Evolutionary conservation across 2,329 filamentous ascomycete species (phyloP).

Genomic region (Fusarium gaditjirri): DNA sequence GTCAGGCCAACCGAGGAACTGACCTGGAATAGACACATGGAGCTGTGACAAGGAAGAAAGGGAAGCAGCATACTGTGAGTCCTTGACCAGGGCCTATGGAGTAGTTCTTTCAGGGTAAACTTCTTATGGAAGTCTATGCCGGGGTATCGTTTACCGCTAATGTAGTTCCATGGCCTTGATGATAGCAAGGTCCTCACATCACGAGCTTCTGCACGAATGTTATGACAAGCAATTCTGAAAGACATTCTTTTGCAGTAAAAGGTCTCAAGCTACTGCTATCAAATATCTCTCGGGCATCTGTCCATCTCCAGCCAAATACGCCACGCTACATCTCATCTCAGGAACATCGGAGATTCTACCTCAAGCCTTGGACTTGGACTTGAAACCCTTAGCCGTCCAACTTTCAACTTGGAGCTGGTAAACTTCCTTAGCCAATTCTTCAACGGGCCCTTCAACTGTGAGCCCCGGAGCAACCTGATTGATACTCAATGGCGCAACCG

Average conservation of each 20-base stretch:
- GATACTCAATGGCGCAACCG: slow-evolving; percentile 44
- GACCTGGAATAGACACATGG: background rate
- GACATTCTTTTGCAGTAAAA: too few relatives aligned
- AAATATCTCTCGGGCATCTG: accelerated
- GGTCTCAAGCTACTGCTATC: background rate
- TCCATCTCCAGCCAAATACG: background rate
- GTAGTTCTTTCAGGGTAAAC: accelerated
- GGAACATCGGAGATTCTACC: background rate
- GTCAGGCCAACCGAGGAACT: too few relatives aligned
- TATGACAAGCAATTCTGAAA: background rate
- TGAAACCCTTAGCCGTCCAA: slow-evolving; percentile 28
- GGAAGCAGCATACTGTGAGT: too few relatives aligned
- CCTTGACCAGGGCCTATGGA: accelerated
- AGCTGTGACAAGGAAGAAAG: too few relatives aligned
- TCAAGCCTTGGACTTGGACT: slow-evolving; percentile 20
- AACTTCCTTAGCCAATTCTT: slow-evolving; percentile 45
- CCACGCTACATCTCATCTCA: background rate
- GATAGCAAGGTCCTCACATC: too few relatives aligned
- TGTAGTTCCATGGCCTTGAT: background rate
- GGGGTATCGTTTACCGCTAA: background rate
- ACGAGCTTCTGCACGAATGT: background rate
- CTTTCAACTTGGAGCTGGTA: slow-evolving; percentile 44
- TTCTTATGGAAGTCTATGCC: too few relatives aligned
- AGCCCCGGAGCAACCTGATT: slow-evolving; percentile 46
- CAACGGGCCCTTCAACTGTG: slow-evolving; percentile 45